These are phyloP conservation scores for Neurospora hispaniola DNA, from an alignment of 495 filamentous ascomycete species.

Conservation along the genomic window DNA sequence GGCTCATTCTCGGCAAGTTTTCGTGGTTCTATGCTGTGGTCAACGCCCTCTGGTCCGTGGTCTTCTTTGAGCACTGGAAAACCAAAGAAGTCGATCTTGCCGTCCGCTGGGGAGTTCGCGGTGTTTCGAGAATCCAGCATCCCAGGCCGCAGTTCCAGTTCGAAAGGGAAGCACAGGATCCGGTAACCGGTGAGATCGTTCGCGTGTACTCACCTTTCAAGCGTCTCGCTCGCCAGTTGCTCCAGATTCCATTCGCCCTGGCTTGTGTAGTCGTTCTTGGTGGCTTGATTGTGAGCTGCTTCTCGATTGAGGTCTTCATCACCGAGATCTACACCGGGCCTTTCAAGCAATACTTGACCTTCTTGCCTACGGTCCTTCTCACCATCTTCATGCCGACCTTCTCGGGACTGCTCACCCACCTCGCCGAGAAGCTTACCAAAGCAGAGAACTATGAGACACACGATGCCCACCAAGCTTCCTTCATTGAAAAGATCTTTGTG, in stretches of 20 bases:
- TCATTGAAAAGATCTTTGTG: constrained; percentile 87
- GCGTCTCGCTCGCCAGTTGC: constrained; percentile 64
- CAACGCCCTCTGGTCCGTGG: constrained; percentile 75
- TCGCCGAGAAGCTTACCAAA: constrained; percentile 72
- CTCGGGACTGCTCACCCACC: constrained; percentile 58
- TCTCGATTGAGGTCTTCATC: constrained; percentile 93
- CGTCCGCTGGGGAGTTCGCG: constrained; percentile 84
- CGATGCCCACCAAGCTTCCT: constrained; percentile 61
- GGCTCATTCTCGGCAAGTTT: constrained; percentile 74
- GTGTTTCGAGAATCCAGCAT: constrained; percentile 70
- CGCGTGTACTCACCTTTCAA: constrained; percentile 70
- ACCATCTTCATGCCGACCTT: constrained; percentile 74
- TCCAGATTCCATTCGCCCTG: constrained; percentile 84
- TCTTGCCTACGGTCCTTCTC: constrained; percentile 77
- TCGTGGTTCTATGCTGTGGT: constrained; percentile 74
- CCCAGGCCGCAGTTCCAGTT: constrained; percentile 69
- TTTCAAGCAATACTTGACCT: constrained; percentile 72
- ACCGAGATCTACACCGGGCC: constrained; percentile 89
- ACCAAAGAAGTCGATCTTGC: constrained; percentile 84
- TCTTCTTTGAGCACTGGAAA: constrained; percentile 97
- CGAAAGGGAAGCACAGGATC: constrained; percentile 64
- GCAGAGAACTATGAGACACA: constrained; percentile 88
- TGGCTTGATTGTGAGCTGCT: constrained; percentile 73
- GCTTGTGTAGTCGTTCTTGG: constrained; percentile 60
- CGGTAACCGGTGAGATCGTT: constrained; percentile 72